Evolutionary conservation across 768 basidiomycete genomes (phyloP).

Genomic region (Mycena maculata): DNA sequence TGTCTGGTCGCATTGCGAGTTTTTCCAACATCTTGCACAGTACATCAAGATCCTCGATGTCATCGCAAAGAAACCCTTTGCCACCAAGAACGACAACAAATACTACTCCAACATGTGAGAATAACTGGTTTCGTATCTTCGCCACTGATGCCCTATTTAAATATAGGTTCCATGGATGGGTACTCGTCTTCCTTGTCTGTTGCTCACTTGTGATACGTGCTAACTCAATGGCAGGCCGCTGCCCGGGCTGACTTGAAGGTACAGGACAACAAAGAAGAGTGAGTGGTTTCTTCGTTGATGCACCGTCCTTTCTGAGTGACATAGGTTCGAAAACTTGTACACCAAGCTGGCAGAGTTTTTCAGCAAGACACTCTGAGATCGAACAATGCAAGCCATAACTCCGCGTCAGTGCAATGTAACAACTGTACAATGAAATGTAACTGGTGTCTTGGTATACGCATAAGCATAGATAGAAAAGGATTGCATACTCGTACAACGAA

Average conservation of each 20-base stretch:
- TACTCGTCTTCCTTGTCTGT: background rate
- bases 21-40: background rate
- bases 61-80: constrained; percentile 62
- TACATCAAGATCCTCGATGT: constrained; percentile 58
- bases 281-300: constrained; percentile 23
- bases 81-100: constrained; percentile 61
- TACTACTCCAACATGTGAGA: constrained; percentile 59
- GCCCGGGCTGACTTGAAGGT: constrained; percentile 69
- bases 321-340: constrained; percentile 67
- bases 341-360: constrained; percentile 27
- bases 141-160: background rate
- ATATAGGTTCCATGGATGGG: constrained; percentile 68
- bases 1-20: background rate
- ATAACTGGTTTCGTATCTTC: background rate
- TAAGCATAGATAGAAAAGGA: background rate
- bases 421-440: background rate
- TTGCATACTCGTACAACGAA: background rate
- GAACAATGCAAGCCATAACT: background rate
- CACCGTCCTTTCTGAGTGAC: background rate
- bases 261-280: constrained; percentile 69
- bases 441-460: too few species aligned
- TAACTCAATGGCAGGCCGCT: constrained; percentile 52
- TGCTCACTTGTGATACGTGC: background rate
- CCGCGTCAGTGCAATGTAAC: constrained; percentile 1
- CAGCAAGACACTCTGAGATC: constrained; percentile 15